Percentiles rank a stretch among this genome's conserved stretches.
Evolutionary conservation across 805 yeast genomes (phyloP).

Genomic region (Blastobotrys parvus): DNA sequence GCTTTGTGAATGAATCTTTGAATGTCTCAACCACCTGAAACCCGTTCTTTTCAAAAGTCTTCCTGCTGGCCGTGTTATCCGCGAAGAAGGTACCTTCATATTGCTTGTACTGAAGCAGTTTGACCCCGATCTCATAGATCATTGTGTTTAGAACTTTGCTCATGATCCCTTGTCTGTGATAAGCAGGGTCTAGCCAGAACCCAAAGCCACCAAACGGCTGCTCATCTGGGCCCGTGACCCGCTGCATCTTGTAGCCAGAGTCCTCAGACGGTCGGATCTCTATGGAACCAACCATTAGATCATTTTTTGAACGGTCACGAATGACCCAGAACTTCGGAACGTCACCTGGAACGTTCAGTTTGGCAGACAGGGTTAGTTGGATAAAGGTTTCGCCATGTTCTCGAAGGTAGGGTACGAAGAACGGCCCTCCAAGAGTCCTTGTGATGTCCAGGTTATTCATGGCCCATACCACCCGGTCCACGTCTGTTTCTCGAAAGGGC

Average conservation of each 20-base stretch:
- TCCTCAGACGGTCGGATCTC: slow-evolving; percentile 7
- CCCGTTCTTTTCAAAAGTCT: slow-evolving; percentile 15
- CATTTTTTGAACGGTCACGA: slow-evolving; percentile 5
- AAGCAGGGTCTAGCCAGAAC: slow-evolving; percentile 16
- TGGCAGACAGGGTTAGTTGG: background rate
- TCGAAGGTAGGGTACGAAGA: slow-evolving; percentile 5
- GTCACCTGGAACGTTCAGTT: too few species aligned
- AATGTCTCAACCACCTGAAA: slow-evolving; percentile 8
- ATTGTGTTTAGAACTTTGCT: slow-evolving; percentile 6
- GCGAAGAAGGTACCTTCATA: slow-evolving; percentile 11
- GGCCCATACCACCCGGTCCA: slow-evolving; percentile 4
- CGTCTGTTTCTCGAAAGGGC: slow-evolving; percentile 4
- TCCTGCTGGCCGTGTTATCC: slow-evolving; percentile 14
- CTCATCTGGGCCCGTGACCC: background rate
- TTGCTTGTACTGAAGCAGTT: slow-evolving; percentile 2
- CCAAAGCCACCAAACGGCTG: slow-evolving; percentile 11
- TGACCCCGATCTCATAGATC: slow-evolving; percentile 8
- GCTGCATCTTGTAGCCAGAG: background rate
- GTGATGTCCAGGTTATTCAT: slow-evolving; percentile 12
- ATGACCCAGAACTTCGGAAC: slow-evolving; percentile 8
- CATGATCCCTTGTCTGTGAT: slow-evolving; percentile 14
- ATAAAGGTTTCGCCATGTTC: slow-evolving; percentile 9
- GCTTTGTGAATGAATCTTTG: too few species aligned
- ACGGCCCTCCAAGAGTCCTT: slow-evolving; percentile 10
- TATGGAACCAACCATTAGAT: slow-evolving; percentile 10